Percentiles rank a stretch among this genome's conserved stretches.
Evolutionary conservation across 73 alveolate genomes (phyloP).

Genomic region (Paramecium pentaurelia): DNA sequence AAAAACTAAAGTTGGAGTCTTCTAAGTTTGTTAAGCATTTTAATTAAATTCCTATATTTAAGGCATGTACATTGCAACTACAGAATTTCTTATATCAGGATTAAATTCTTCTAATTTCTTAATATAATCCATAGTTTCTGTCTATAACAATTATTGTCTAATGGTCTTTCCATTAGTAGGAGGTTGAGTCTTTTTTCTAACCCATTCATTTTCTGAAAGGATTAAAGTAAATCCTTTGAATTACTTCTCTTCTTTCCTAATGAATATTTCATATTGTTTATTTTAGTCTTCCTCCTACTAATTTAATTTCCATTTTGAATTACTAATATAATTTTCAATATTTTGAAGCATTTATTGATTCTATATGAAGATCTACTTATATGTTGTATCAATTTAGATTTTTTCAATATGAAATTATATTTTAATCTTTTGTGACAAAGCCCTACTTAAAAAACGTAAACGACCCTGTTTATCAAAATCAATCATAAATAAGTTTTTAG

Average conservation of each 20-base stretch:
- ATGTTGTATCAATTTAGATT: not conserved
- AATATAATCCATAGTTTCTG: conserved; percentile 30
- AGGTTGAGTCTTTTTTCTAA: not conserved
- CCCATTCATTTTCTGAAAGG: conserved; percentile 19
- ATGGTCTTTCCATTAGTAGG: not conserved
- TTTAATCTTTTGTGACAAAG: not conserved
- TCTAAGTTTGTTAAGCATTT: not conserved
- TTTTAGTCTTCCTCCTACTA: not conserved
- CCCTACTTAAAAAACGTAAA: not conserved
- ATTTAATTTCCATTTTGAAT: not conserved
- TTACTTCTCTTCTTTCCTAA: not conserved
- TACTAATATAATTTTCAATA: not conserved
- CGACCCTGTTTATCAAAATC: conserved; percentile 33
- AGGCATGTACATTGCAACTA: conserved; percentile 34
- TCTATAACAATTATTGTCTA: not conserved
- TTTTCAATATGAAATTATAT: not conserved
- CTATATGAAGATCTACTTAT: not conserved
- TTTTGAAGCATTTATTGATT: not conserved
- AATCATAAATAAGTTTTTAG: not conserved
- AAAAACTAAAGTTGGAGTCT: conserved; percentile 42
- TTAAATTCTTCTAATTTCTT: conserved; percentile 35
- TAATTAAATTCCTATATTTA: not conserved
- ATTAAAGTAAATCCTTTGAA: conserved; percentile 27
- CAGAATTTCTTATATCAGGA: conserved; percentile 49
- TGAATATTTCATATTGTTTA: conserved; percentile 1